Base-by-base conservation (phyloP, 768 basidiomycete species). In the Suillus decipiens region DNA sequence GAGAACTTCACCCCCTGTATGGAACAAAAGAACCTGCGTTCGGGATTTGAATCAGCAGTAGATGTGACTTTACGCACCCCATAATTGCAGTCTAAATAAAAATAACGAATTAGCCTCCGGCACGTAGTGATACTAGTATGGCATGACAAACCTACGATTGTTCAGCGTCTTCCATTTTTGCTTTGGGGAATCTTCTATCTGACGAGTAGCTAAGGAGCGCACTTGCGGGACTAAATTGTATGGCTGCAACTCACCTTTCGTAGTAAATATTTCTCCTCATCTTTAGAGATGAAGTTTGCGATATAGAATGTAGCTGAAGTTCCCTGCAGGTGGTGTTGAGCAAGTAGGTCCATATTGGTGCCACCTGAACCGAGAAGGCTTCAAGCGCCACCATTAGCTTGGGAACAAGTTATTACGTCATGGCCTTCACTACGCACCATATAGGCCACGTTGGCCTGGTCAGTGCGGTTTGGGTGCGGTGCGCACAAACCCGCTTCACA, bases 151-250 rank as follows among this genome's bases (percentile, higher is more conserved):
- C 86, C 93, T 82, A 62, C 92, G 82, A 66, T 90, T 90, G 5
- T 83, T 78, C 12, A 93, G 79, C 14, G 81, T 84, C 73, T 89
- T 95, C 94, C 94, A 96, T 72, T 85, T 90, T 33, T 85, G 87
- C 68, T 85, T 86, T n/a, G 93, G 89, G 2, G 88, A 84, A 67
- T 91, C 91, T 45, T 76, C 71, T 64, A 96, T 92, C 95, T 96
- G 63, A 61, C 47, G 39, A 12, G 19, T 65, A 43, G 70, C 63
- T 50, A 54, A 59, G 34, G 53, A 54, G 50, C 43, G 55, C 39
- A 51, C n/a, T 7, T 37, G 37, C 42, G 51, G 42, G 60, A 56
- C 43, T 59, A 60, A 61, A 41, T 64, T 11, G 51, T 53, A 5
- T 54, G 45, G 43, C 34, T 55, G 56, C 61, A 61, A 68, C 66